Evolutionary conservation across 441 rosid genomes (phyloP), one percentile per base, ranked within the genome.

Genomic region (Adansonia gregorii): DNA sequence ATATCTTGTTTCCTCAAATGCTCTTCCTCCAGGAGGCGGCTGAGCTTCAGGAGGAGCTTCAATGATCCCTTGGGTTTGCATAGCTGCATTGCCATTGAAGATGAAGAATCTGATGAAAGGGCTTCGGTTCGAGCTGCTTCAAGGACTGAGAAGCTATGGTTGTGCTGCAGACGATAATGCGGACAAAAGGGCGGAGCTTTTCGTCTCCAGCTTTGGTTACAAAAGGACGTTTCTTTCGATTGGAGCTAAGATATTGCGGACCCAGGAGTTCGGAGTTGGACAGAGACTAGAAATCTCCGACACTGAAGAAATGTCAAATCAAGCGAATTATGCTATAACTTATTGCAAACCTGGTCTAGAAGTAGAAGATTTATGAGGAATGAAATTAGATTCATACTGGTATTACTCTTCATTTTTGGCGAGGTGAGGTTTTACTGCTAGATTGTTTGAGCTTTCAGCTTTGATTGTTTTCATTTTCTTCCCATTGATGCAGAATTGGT

Each of bases 1-100:
- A 14, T 80, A n/a, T 48, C 83, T 76, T 79, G 87, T 0, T 14
- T 81, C 64, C 11, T 79, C 22, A 65, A 73, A 7, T 6, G 72
- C 2, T 55, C 67, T 15, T 65, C 72, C 3, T 0, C 4, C 15
- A 52, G 73, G 17, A 48, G 56, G 39, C 60, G 72, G 3, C 78
- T 76, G 43, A 67, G 79, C 6, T 46, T 83, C 39, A 35, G 39
- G 39, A 35, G 39, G 73, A 89, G 90, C 87, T 82, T 87, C 52
- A 84, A 82, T 14, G 85, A 88, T 61, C 83, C 83, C 8, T 51
- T 65, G 1, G 88, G 90, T 0, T 72, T 89, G 80, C 84, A 76
- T 5, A 80, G 82, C n/a, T 86, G 79, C 66, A 55, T 78, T 3
- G 39, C 39, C 39, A 35, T 35, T 12, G 82, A 79, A 45, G 87